These are phyloP conservation scores for Elongisporangium anandrum DNA, from an alignment of 352 stramenopile species.

Conservation along the genomic window DNA sequence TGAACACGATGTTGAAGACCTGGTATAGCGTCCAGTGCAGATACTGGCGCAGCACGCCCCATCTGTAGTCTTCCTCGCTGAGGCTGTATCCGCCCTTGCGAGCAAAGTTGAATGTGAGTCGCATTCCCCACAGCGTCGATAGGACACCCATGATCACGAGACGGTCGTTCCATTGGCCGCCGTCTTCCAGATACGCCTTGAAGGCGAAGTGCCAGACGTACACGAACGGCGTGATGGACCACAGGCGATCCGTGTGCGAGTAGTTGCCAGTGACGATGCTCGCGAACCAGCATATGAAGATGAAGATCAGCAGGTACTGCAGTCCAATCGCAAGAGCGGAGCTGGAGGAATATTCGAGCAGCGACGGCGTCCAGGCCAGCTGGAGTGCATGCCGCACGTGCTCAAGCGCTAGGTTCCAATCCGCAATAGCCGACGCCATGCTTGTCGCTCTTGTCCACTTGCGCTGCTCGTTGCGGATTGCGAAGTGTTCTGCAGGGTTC, in stretches of 20 bases:
- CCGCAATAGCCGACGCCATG: neutral
- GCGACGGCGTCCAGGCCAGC: conserved; percentile 25
- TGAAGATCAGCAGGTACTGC: conserved; percentile 36
- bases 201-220: conserved; percentile 84
- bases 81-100: conserved; percentile 89
- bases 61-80: conserved; percentile 91
- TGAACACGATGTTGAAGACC: conserved; percentile 91
- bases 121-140: conserved; percentile 80
- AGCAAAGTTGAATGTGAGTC: conserved; percentile 91
- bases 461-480: neutral
- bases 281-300: conserved; percentile 49
- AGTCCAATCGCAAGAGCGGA: conserved; percentile 36
- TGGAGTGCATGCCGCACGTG: conserved; percentile 24
- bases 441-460: neutral
- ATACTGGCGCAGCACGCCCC: conserved; percentile 73
- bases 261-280: conserved; percentile 85
- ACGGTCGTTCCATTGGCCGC: conserved; percentile 42
- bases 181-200: conserved; percentile 55
- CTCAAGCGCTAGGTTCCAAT: conserved; percentile 22
- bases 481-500: neutral
- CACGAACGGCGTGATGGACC: conserved; percentile 84
- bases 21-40: conserved; percentile 84
- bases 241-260: conserved; percentile 91
- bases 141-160: conserved; percentile 78
- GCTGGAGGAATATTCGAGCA: conserved; percentile 34